These are phyloP conservation scores for Metschnikowia peoriensis DNA, from an alignment of 805 yeast species.

Conservation along the genomic window DNA sequence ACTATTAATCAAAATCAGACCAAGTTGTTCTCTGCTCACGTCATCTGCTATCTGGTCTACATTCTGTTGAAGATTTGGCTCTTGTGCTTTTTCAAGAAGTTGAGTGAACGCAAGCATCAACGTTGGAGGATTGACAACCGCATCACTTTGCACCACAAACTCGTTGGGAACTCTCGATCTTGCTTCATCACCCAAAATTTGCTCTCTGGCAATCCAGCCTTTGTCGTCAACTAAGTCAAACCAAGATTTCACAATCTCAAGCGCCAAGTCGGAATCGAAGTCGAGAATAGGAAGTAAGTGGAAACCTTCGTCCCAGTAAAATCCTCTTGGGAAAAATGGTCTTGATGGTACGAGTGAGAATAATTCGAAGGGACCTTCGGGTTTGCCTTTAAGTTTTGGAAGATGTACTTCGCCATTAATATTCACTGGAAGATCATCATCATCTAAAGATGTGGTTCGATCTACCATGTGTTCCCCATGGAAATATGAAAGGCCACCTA, in stretches of 20 bases:
- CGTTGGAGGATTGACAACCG: slow-evolving; percentile 95
- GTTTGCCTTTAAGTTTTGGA: slow-evolving; percentile 47
- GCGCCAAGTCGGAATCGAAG: slow-evolving; percentile 77
- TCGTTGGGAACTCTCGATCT: slow-evolving; percentile 82
- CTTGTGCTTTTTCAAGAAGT: slow-evolving; percentile 37
- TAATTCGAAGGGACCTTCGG: slow-evolving; percentile 75
- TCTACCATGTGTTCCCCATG: slow-evolving; percentile 84
- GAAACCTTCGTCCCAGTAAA: slow-evolving; percentile 98
- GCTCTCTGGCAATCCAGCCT: slow-evolving; percentile 98
- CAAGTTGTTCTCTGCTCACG: slow-evolving; percentile 27
- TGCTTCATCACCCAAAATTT: slow-evolving; percentile 88
- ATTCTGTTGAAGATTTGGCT: slow-evolving; percentile 1
- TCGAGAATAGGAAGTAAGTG: slow-evolving; percentile 79
- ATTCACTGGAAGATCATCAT: slow-evolving; percentile 60
- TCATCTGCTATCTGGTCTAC: slow-evolving; percentile 10
- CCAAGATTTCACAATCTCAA: slow-evolving; percentile 87
- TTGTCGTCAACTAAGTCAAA: slow-evolving; percentile 77
- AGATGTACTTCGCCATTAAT: slow-evolving; percentile 16
- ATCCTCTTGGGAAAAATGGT: slow-evolving; percentile 94
- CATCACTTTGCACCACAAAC: slow-evolving; percentile 82
- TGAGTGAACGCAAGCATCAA: slow-evolving; percentile 69
- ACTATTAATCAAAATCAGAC: slow-evolving; percentile 52
- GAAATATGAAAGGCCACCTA: slow-evolving; percentile 89
- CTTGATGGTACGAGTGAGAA: slow-evolving; percentile 89
- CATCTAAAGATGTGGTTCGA: slow-evolving; percentile 63